A percentile compares a stretch with the other conserved stretches of the same genome.
Conservation (phyloP, 495 filamentous ascomycete genomes). For the Aspergillus mulundensis region DNA sequence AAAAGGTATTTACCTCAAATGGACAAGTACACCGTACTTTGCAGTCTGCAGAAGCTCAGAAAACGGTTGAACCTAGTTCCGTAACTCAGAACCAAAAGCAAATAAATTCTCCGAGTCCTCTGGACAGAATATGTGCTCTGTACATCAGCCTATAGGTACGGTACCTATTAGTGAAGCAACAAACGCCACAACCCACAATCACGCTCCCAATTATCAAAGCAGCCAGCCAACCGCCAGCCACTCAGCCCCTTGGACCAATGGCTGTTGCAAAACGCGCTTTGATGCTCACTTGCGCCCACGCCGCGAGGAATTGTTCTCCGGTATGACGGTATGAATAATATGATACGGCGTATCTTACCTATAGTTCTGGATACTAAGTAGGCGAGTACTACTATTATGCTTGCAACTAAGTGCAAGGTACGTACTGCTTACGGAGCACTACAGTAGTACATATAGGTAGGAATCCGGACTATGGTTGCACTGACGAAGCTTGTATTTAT, state of each 20-base stretch:
- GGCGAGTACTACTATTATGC: no score
- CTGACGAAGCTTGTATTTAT: no score
- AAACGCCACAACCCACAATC: neutral
- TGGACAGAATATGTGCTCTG: neutral
- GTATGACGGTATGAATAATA: no score
- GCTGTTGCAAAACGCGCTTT: neutral
- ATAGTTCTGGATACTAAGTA: no score
- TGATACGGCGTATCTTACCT: no score
- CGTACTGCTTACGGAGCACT: no score
- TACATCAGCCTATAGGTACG: neutral
- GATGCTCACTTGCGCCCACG: neutral
- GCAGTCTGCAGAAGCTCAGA: no score
- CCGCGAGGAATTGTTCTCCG: neutral
- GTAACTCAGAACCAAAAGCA: neutral
- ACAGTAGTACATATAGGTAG: no score
- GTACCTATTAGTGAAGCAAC: neutral
- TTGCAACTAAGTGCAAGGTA: no score
- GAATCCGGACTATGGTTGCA: no score
- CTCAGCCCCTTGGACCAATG: neutral
- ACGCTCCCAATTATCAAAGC: neutral
- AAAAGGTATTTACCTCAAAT: no score
- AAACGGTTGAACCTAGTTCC: neutral
- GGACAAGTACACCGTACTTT: neutral
- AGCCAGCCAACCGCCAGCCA: slow-evolving; percentile 4
- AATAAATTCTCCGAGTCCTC: neutral